Conservation (phyloP, 78 protist genomes). For the Dictyostelium intermedium region DNA sequence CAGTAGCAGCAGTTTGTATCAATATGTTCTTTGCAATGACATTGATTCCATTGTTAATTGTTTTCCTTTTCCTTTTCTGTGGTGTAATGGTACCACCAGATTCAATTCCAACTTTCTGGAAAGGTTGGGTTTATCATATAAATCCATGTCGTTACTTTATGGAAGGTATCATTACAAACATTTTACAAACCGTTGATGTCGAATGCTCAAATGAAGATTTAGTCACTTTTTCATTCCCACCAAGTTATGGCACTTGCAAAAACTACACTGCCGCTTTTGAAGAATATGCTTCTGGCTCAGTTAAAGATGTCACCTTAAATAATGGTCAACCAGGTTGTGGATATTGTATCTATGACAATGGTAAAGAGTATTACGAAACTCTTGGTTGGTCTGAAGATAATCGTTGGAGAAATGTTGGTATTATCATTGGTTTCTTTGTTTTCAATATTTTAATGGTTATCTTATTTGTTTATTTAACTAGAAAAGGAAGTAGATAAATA, state of each 20-base stretch:
- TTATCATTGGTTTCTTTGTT: neutral
- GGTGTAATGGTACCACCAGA: slow-evolving; percentile 70
- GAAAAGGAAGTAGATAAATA: too few relatives aligned
- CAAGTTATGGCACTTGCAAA: slow-evolving; percentile 12
- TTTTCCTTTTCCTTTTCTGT: slow-evolving; percentile 50
- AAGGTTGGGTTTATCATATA: slow-evolving; percentile 22
- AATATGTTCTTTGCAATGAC: slow-evolving; percentile 53
- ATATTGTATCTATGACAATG: slow-evolving; percentile 48
- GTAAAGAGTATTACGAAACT: slow-evolving; percentile 44
- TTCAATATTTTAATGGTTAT: too few relatives aligned
- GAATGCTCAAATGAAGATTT: slow-evolving; percentile 36
- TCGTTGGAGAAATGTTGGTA: slow-evolving; percentile 73
- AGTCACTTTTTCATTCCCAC: slow-evolving; percentile 22
- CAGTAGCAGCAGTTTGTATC: slow-evolving; percentile 57
- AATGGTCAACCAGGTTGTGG: slow-evolving; percentile 19
- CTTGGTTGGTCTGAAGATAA: slow-evolving; percentile 33
- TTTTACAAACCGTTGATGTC: neutral
- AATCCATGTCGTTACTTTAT: slow-evolving; percentile 58
- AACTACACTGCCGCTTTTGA: neutral
- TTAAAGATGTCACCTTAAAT: neutral
- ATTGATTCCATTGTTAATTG: slow-evolving; percentile 50
- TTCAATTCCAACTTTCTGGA: slow-evolving; percentile 41
- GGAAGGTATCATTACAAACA: slow-evolving; percentile 70
- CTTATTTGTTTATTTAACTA: too few relatives aligned
- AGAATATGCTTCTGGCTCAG: neutral